phyloP scores from a whole-genome alignment of 1,139 yeast species.

The Debaryomycetaceae sp. region DNA sequence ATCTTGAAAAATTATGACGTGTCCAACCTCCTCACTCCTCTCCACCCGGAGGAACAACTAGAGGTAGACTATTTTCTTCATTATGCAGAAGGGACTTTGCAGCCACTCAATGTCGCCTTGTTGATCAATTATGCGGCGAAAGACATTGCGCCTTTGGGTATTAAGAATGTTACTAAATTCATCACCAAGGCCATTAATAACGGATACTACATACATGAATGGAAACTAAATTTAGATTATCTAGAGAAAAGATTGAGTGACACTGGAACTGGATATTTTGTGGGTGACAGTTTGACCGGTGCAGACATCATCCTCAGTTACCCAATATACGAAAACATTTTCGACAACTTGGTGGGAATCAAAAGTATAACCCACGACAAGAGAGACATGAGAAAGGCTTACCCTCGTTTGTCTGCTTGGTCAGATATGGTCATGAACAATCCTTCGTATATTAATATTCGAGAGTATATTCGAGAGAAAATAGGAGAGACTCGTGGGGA shows the following conservation, averaged over 20 bases:
- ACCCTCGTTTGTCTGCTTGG: constrained; percentile 37
- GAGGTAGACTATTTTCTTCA: constrained; percentile 51
- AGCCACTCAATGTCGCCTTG: constrained; percentile 41
- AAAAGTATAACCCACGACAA: constrained; percentile 33
- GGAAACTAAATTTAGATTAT: constrained; percentile 37
- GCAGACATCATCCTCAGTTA: constrained; percentile 57
- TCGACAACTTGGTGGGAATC: constrained; percentile 39
- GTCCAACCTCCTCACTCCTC: constrained; percentile 28
- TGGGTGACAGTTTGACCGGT: constrained; percentile 51
- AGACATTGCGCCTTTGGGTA: constrained; percentile 45
- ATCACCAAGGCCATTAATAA: constrained; percentile 43
- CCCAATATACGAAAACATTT: constrained; percentile 41
- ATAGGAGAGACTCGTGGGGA: constrained; percentile 6
- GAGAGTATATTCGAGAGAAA: constrained; percentile 29
- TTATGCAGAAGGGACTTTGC: constrained; percentile 56
- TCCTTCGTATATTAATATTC: constrained; percentile 22
- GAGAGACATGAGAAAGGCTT: constrained; percentile 26
- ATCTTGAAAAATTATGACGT: constrained; percentile 40
- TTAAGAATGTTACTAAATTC: constrained; percentile 35
- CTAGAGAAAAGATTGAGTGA: constrained; percentile 37
- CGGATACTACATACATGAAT: constrained; percentile 41
- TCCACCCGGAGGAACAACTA: constrained; percentile 27
- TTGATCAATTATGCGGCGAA: constrained; percentile 39
- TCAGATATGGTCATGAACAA: constrained; percentile 31
- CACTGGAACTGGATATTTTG: constrained; percentile 48